Evolutionary conservation across 257 asterid genomes (phyloP).

Genomic region (Scutellaria baicalensis): DNA sequence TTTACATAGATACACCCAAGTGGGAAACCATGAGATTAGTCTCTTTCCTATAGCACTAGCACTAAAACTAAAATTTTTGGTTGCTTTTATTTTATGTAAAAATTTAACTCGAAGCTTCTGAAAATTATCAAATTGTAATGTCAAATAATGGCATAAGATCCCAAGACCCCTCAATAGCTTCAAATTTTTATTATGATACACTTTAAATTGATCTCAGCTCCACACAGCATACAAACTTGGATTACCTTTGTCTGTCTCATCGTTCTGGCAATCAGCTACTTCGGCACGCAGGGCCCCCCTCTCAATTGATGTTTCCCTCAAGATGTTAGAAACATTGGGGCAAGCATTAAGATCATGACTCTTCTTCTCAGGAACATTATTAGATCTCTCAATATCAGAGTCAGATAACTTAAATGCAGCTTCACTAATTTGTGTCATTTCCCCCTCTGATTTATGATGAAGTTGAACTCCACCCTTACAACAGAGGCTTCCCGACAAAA

Average conservation of each 20-base stretch:
- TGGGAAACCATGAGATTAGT: no score
- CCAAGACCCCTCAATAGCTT: not conserved
- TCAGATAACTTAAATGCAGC: slow-evolving; percentile 6
- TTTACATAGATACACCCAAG: no score
- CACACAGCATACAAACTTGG: not conserved
- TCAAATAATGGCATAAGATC: not conserved
- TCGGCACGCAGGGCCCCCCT: not conserved
- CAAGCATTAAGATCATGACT: not conserved
- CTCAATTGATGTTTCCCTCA: not conserved
- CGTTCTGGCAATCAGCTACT: slow-evolving; percentile 1
- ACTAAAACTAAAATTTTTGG: not conserved
- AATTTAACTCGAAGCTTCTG: not conserved
- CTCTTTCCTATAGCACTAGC: not conserved
- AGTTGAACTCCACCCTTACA: not conserved
- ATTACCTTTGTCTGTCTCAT: not conserved
- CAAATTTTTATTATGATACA: not conserved
- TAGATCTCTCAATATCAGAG: slow-evolving; percentile 6
- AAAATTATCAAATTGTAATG: not conserved
- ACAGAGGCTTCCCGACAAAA: slow-evolving; percentile 1
- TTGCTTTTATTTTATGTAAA: not conserved
- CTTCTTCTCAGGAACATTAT: not conserved
- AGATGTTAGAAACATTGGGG: not conserved
- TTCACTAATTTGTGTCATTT: slow-evolving; percentile 12
- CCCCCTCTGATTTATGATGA: slow-evolving; percentile 4
- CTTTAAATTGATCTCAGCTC: not conserved